phyloP scores from a whole-genome alignment of 2,329 filamentous ascomycete species.

The Colletotrichum filicis region DNA sequence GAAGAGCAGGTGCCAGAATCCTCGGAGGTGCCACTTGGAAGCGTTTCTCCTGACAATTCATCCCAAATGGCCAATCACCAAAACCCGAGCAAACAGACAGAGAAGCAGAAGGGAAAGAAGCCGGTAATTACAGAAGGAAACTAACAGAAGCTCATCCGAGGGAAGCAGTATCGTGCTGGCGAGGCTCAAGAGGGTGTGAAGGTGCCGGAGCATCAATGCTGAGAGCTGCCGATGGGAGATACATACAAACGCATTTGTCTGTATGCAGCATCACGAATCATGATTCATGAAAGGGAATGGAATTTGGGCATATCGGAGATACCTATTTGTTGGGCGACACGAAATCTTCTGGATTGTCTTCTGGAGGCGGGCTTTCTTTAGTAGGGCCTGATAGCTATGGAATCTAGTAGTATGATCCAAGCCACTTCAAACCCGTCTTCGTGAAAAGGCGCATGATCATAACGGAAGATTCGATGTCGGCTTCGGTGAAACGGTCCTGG shows the following conservation, averaged over 20 bases:
- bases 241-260: neutral
- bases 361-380: neutral
- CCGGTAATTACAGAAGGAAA: neutral
- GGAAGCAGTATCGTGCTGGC: neutral
- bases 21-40: neutral
- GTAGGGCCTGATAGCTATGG: neutral
- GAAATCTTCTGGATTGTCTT: neutral
- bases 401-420: neutral
- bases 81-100: neutral
- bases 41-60: neutral
- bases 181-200: neutral
- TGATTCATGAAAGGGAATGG: neutral
- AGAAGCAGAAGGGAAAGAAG: neutral
- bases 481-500: neutral
- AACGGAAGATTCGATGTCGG: neutral
- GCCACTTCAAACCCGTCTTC: neutral
- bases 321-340: neutral
- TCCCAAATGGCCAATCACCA: neutral
- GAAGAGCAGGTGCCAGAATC: neutral
- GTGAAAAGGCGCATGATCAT: neutral
- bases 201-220: neutral
- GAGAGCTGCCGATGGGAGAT: neutral
- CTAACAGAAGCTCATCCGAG: neutral
- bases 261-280: conserved; percentile 8
- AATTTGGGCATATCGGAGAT: neutral